phyloP scores from a whole-genome alignment of 208 protist species.

The Acanthamoeba castellanii region DNA sequence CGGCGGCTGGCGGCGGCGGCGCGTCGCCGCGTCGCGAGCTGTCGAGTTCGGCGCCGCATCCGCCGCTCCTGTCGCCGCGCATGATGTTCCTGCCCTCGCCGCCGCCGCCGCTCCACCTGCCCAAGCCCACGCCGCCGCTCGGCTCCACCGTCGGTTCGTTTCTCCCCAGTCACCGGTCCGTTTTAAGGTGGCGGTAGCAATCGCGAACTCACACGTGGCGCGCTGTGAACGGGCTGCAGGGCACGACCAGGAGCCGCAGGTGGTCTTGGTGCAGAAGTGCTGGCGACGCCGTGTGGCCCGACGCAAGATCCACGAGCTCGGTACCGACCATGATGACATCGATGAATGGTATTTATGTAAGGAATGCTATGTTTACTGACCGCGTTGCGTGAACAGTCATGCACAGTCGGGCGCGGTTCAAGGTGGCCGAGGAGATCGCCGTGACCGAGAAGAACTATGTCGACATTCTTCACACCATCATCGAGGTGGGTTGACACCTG shows the following conservation, averaged over 20 bases:
- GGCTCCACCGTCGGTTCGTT: background rate
- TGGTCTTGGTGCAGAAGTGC: background rate
- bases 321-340: background rate
- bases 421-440: constrained; percentile 11
- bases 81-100: background rate
- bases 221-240: background rate
- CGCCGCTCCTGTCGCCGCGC: background rate
- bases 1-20: background rate
- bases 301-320: background rate
- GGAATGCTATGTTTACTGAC: too few relatives aligned
- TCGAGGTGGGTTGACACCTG: background rate
- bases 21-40: background rate
- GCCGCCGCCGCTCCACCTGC: constrained; percentile 11
- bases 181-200: background rate
- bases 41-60: background rate
- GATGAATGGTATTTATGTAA: too few relatives aligned
- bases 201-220: too few relatives aligned
- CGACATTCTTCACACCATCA: constrained; percentile 34
- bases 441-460: constrained; percentile 17
- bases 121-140: background rate
- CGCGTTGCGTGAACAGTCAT: background rate
- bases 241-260: background rate
- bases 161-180: background rate
- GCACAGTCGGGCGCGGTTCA: constrained; percentile 11
- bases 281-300: background rate